A percentile compares a stretch with the other conserved stretches of the same genome.
These are phyloP conservation scores for Acmispon strigosus DNA, from an alignment of 306 rosid genomes.

Conservation along the genomic window DNA sequence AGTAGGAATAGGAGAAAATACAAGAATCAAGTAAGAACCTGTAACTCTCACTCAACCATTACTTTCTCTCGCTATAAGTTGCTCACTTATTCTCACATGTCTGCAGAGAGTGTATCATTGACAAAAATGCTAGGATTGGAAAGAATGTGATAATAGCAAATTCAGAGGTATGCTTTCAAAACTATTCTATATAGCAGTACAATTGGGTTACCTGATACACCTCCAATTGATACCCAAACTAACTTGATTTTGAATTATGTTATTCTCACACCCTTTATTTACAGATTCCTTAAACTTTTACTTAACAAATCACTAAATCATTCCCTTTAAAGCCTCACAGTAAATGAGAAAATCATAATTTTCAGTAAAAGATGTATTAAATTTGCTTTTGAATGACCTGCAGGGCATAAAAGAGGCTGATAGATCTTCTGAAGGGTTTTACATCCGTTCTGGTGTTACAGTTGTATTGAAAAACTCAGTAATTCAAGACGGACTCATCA, in stretches of 20 bases:
- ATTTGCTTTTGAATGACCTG: conserved; percentile 17
- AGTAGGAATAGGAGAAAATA: conserved; percentile 84
- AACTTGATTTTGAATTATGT: neutral
- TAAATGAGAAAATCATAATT: neutral
- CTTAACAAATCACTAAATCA: neutral
- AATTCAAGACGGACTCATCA: conserved; percentile 53
- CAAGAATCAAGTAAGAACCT: conserved; percentile 59
- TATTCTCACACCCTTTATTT: neutral
- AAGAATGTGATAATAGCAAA: conserved; percentile 72
- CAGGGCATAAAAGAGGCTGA: conserved; percentile 94
- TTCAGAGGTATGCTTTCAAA: conserved; percentile 50
- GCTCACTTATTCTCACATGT: conserved; percentile 16
- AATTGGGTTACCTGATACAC: neutral
- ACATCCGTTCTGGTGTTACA: conserved; percentile 81
- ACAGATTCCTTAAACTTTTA: neutral
- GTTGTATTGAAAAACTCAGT: conserved; percentile 62
- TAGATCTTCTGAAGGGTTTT: conserved; percentile 81
- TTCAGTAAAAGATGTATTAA: neutral
- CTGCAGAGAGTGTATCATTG: conserved; percentile 84
- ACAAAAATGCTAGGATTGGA: conserved; percentile 89
- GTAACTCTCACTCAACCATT: neutral
- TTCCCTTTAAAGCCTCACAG: neutral
- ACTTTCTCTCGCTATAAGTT: neutral
- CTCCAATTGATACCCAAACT: neutral
- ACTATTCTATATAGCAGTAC: neutral